These are phyloP conservation scores for Apiosordaria backusii DNA, from an alignment of 495 filamentous ascomycete species.

Conservation along the genomic window DNA sequence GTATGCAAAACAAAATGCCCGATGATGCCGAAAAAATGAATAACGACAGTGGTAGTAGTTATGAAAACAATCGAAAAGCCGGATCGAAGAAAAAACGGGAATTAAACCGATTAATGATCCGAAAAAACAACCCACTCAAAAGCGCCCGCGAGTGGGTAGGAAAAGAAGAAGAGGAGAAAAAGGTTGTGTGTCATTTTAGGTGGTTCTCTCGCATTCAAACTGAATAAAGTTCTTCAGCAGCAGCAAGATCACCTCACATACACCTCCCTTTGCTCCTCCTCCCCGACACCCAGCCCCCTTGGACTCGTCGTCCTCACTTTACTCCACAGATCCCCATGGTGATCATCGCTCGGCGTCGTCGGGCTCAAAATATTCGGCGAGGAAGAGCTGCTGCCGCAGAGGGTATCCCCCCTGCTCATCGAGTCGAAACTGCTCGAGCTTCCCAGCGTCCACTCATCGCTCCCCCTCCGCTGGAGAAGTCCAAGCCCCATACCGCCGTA, in stretches of 20 bases:
- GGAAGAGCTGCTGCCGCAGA: conserved; percentile 35
- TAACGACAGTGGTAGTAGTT: background rate
- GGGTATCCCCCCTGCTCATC: conserved; percentile 33
- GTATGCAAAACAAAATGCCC: background rate
- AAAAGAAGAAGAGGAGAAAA: background rate
- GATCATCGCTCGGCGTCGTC: conserved; percentile 32
- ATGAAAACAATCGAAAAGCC: background rate
- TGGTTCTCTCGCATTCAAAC: too few species aligned
- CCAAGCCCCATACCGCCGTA: conserved; percentile 33
- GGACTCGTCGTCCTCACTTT: conserved; percentile 19
- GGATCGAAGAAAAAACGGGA: background rate
- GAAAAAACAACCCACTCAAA: too few species aligned
- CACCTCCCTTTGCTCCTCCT: conserved; percentile 2
- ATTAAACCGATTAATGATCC: too few species aligned
- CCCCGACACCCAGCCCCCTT: background rate
- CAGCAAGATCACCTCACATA: conserved; percentile 4
- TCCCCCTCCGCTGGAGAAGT: conserved; percentile 26
- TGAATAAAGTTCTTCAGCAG: too few species aligned
- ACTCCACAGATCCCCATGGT: conserved; percentile 33
- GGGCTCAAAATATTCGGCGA: conserved; percentile 43
- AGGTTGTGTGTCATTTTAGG: too few species aligned
- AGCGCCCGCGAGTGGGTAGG: too few species aligned
- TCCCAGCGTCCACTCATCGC: conserved; percentile 48
- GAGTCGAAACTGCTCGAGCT: conserved; percentile 39
- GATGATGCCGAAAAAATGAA: background rate